These are phyloP conservation scores for Nyssa sinensis DNA, from an alignment of 148 eudicot genomes.

Conservation along the genomic window DNA sequence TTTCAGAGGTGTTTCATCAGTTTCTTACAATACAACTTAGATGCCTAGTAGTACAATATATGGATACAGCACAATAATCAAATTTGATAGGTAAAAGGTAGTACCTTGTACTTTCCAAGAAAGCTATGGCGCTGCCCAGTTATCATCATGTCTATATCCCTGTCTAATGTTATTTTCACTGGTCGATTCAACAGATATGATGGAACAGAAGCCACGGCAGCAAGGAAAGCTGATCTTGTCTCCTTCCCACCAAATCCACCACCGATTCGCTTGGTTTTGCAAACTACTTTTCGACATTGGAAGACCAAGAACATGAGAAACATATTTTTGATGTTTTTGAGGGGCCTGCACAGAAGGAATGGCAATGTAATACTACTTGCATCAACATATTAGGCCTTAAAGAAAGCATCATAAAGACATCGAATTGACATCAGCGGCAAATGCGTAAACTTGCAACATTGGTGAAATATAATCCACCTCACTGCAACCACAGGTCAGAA, in stretches of 20 bases:
- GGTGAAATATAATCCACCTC: background rate
- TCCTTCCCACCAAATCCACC: conserved; percentile 99
- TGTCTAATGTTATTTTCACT: conserved; percentile 82
- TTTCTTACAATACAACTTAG: background rate
- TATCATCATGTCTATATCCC: conserved; percentile 93
- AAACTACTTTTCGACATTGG: conserved; percentile 99
- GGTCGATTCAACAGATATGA: conserved; percentile 76
- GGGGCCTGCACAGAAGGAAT: conserved; percentile 62
- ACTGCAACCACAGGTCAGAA: too few species aligned
- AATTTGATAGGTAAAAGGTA: background rate
- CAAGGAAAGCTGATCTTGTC: conserved; percentile 83
- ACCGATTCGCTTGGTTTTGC: conserved; percentile 90
- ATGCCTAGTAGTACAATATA: background rate
- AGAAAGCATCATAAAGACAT: background rate
- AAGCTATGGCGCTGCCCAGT: conserved; percentile 99
- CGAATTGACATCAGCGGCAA: background rate
- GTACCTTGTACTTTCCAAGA: conserved; percentile 96
- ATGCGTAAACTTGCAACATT: conserved; percentile 1
- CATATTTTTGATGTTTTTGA: conserved; percentile 96
- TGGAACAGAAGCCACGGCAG: conserved; percentile 89
- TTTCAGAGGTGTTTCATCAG: too few species aligned
- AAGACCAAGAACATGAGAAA: conserved; percentile 87
- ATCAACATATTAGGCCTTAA: background rate
- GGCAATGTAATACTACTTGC: background rate
- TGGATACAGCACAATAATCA: background rate